phyloP scores from a whole-genome alignment of 164 flowering plant genomes.

The Kingdonia uniflora region DNA sequence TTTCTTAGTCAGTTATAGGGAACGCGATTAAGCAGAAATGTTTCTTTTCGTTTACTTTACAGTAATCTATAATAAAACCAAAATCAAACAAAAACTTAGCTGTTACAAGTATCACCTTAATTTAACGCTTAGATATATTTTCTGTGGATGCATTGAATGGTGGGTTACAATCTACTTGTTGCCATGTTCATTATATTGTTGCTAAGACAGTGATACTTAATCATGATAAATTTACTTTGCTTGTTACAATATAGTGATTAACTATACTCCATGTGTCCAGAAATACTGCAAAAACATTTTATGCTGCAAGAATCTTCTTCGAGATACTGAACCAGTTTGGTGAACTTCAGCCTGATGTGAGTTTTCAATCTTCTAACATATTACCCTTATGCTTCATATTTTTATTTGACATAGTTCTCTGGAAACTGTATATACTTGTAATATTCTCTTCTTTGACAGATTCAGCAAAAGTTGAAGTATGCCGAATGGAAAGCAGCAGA shows the following conservation, averaged over 20 bases:
- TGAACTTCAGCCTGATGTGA: conserved; percentile 81
- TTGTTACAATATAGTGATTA: background rate
- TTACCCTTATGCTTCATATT: background rate
- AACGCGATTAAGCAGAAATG: too few relatives aligned
- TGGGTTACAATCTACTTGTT: too few relatives aligned
- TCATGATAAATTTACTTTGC: too few relatives aligned
- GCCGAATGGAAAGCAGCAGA: conserved; percentile 99
- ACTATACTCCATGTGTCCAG: conserved; percentile 25
- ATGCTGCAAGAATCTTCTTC: conserved; percentile 98
- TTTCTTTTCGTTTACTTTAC: too few relatives aligned
- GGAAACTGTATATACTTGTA: background rate
- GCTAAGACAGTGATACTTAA: too few relatives aligned
- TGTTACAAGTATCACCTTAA: too few relatives aligned
- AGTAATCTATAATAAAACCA: too few relatives aligned
- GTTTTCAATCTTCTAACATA: conserved; percentile 17
- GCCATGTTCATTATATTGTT: too few relatives aligned
- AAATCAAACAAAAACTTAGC: too few relatives aligned
- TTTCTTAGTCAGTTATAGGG: too few relatives aligned
- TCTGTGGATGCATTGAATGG: too few relatives aligned
- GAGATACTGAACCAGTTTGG: conserved; percentile 95
- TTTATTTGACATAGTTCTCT: background rate
- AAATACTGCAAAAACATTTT: conserved; percentile 92
- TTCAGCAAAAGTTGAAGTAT: conserved; percentile 95
- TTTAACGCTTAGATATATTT: too few relatives aligned
- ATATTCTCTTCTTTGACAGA: conserved; percentile 30